phyloP scores from a whole-genome alignment of 2,329 filamentous ascomycete genomes.

The Falciphora oryzae region DNA sequence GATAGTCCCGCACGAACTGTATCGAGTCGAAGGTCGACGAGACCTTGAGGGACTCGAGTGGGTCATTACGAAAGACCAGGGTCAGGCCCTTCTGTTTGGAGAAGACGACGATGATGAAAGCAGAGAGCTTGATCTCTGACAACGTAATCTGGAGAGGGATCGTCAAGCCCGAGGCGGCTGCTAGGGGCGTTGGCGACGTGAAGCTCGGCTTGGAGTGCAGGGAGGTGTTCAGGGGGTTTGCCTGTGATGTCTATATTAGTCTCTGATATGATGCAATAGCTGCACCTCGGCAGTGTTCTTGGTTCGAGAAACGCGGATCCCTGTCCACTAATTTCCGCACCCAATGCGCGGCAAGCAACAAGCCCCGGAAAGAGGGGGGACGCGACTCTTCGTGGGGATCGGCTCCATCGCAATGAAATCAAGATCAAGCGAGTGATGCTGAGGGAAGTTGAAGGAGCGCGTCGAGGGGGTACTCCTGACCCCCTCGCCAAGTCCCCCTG shows the following conservation, averaged over 20 bases:
- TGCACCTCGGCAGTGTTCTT: not conserved
- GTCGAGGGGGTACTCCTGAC: not conserved
- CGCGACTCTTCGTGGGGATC: not conserved
- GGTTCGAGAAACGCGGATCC: slow-evolving; percentile 27
- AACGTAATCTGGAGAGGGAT: slow-evolving; percentile 97
- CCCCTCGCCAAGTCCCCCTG: not conserved
- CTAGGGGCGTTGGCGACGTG: slow-evolving; percentile 86
- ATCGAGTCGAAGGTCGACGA: slow-evolving; percentile 99
- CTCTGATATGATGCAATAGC: not conserved
- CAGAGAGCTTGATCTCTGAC: slow-evolving; percentile 91
- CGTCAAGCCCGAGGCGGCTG: slow-evolving; percentile 84
- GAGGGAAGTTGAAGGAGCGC: not conserved
- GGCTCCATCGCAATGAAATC: not conserved
- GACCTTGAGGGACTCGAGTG: slow-evolving; percentile 94
- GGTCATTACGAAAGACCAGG: slow-evolving; percentile 95
- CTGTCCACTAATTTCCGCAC: slow-evolving; percentile 27
- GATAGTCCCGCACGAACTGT: slow-evolving; percentile 93
- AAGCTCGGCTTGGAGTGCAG: slow-evolving; percentile 86
- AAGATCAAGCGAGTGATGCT: not conserved
- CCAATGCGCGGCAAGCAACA: slow-evolving; percentile 25
- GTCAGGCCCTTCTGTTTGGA: slow-evolving; percentile 96
- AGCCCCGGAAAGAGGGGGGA: not conserved
- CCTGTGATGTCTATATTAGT: slow-evolving; percentile 38
- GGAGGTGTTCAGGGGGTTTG: slow-evolving; percentile 95
- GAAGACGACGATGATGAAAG: slow-evolving; percentile 96